phyloP scores from a whole-genome alignment of 306 rosid species.

The Malus sylvestris region DNA sequence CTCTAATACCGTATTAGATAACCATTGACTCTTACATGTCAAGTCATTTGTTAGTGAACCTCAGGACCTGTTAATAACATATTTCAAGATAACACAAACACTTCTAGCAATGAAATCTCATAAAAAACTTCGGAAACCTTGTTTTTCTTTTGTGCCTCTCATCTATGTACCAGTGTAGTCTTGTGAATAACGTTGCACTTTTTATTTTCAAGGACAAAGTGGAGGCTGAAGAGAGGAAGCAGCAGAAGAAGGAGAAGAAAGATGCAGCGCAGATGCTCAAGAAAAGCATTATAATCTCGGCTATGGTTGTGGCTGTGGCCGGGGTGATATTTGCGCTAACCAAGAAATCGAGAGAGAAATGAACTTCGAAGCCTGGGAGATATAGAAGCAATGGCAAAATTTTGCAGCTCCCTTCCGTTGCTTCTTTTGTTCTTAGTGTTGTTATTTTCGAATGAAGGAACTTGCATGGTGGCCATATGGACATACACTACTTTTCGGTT shows the following conservation, averaged over 20 bases:
- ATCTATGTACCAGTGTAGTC: background rate
- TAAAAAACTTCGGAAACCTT: background rate
- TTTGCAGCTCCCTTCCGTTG: background rate
- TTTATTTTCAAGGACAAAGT: conserved; percentile 29
- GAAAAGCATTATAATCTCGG: conserved; percentile 47
- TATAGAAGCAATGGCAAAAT: background rate
- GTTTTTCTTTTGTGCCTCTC: background rate
- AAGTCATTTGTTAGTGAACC: background rate
- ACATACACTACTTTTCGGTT: background rate
- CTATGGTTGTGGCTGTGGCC: conserved; percentile 43
- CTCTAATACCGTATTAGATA: background rate
- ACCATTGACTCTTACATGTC: too few species aligned
- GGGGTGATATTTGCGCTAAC: conserved; percentile 47
- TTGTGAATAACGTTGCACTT: background rate
- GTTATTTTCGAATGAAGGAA: background rate
- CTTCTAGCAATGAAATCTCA: background rate
- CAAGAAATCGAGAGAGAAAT: conserved; percentile 56
- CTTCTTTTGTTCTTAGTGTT: background rate
- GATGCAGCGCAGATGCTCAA: conserved; percentile 30
- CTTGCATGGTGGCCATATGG: background rate
- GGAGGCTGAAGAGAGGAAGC: conserved; percentile 27
- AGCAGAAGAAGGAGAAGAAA: conserved; percentile 10
- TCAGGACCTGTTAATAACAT: background rate
- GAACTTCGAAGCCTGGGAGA: background rate
- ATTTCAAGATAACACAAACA: background rate